Base-by-base conservation (phyloP, 305 asterid genomes). In the Striga hermonthica region DNA sequence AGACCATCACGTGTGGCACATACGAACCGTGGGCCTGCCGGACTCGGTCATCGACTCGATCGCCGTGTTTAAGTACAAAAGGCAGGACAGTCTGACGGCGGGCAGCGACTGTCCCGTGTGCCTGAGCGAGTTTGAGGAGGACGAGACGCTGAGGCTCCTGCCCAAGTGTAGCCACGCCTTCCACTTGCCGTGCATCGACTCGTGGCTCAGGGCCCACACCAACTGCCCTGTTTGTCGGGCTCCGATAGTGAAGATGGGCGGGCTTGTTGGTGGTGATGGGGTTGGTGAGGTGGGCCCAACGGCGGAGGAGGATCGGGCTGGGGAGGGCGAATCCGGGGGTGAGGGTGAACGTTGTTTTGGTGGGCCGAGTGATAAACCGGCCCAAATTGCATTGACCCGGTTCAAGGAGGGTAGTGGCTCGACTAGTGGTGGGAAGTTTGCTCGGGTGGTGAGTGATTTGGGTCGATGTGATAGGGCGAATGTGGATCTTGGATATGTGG, bases 191-290 rank as follows among this genome's bases (percentile, higher is more conserved):
- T 89, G 96, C 62, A 82, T 89, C 38, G 96, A 89, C 67, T 83
- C 85, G 13, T 89, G 96, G 96, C 57, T 89, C 3, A 69, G 83
- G 53, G 76, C 92, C 11, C 96, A 89, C 68, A 70, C 68, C 65
- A 89, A 81, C 52, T 89, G 96, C 60, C 96, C 95, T 0, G 52
- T 89, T 11, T 86, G 96, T 43, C 95, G 95, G 0, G 85, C 96
- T 11, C 88, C 89, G 0, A 48, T 84, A 22, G 31, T 22, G 31
- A 22, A 22, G 53, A 1, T 47, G 3, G 49, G n/a, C 8, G 49
- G 49, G 12, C 3, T 47, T 62, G 14, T 9, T 66, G 9, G 22
- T 48, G 5, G 54, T 12, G 7, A 48, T 3, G 54, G 54, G 4
- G 4, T 12, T 10, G 49, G n/a, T 9, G 49, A 43, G 49, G 49